Evolutionary conservation across 73 alveolate species (phyloP), one percentile per base, ranked within the genome.

Genomic region (Durusdinium trenchii): DNA sequence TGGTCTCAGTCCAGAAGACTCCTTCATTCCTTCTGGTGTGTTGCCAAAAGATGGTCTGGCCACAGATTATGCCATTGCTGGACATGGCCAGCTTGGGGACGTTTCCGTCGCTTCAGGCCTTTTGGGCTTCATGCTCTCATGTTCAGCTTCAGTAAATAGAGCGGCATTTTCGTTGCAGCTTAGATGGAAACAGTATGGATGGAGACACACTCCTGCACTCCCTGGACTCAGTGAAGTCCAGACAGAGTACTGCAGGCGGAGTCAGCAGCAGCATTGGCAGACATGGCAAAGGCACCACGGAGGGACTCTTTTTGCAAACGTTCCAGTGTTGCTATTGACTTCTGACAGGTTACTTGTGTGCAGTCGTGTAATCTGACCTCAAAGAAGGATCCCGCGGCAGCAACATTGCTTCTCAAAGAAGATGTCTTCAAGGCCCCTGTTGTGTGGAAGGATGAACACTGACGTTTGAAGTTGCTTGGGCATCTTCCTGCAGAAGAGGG

Each of bases 261-360:
- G 94, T 50, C 94, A 38, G 94, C 94, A 51, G 76, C 94, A 51
- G 75, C 94, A 35, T 48, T 84, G 76, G 94, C 94, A 42, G 76
- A 84, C 6, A 36, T 84, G 42, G 50, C 94, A 51, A 51, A 84
- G 94, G 94, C 75, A 40, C 23, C 3, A 40, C 20, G 50, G 38
- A 71, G 3, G 32, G 32, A 12, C 73, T 23, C 0, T 32, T 32
- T 23, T 60, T 32, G n/a, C 73, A 60, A 60, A 32, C 0, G 1
- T 60, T 60, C 30, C 73, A 60, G 18, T 60, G n/a, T 60, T 1
- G 73, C 30, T 1, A 60, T 1, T 23, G 12, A 23, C 73, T 60
- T 23, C n/a, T 60, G 30, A 60, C n/a, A 60, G 73, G 30, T 60
- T 23, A 60, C 30, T 32, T 60, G n/a, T n/a, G n/a, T n/a, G 32